Percentiles rank a stretch among this genome's conserved stretches.
Conservation (phyloP, 1,284 basidiomycete species). For the Sporisorium reilianum region DNA sequence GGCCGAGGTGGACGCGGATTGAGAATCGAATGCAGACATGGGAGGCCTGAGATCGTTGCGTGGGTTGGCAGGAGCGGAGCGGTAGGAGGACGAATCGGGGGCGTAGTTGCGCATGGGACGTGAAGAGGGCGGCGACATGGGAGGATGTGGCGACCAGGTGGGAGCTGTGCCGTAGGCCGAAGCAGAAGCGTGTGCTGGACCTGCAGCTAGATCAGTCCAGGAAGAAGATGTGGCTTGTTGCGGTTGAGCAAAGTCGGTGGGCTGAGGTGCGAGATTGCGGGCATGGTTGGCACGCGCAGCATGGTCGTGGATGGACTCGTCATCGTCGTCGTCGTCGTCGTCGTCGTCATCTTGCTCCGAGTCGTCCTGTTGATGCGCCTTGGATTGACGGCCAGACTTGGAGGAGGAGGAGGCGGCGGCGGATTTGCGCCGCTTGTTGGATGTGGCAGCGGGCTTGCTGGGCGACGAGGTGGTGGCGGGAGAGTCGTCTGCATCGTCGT, state of each 20-base stretch:
- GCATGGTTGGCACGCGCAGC: background rate
- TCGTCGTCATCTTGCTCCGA: constrained; percentile 14
- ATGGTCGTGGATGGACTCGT: constrained; percentile 2
- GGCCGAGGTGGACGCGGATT: background rate
- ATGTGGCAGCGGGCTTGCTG: constrained; percentile 2
- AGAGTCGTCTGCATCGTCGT: constrained; percentile 32
- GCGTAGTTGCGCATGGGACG: constrained; percentile 14
- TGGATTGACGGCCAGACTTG: constrained; percentile 10
- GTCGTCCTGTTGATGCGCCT: background rate
- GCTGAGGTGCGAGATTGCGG: background rate
- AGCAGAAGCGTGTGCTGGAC: constrained; percentile 3
- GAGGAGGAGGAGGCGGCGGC: constrained; percentile 8
- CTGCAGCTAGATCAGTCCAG: constrained; percentile 14
- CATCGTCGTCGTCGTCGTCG: constrained; percentile 11
- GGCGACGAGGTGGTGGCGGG: constrained; percentile 12
- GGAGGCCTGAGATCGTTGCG: background rate
- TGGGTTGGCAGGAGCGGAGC: background rate
- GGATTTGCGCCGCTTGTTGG: constrained; percentile 30
- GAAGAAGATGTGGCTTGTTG: constrained; percentile 11
- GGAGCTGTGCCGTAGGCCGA: constrained; percentile 7
- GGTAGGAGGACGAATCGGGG: constrained; percentile 9
- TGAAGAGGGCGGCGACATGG: constrained; percentile 27
- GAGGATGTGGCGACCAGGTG: constrained; percentile 17
- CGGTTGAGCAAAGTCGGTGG: constrained; percentile 1
- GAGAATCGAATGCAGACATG: constrained; percentile 1